Percentiles rank a stretch among this genome's conserved stretches.
phyloP scores from a whole-genome alignment of 2,329 filamentous ascomycete species.

The Colletotrichum higginsianum region DNA sequence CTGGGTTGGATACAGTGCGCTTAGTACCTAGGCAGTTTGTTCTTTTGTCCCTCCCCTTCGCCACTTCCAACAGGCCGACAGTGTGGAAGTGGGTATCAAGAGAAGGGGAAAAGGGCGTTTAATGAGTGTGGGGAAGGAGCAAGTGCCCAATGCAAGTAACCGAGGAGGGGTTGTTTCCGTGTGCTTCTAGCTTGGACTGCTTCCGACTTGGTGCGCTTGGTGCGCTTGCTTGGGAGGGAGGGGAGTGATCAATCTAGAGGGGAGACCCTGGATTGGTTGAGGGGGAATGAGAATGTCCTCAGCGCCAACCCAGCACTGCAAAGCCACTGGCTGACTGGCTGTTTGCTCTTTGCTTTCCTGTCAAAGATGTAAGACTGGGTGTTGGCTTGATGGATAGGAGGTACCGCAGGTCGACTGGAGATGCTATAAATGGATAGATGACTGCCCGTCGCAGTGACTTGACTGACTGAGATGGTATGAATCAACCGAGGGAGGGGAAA shows the following conservation, averaged over 20 bases:
- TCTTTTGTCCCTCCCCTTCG: neutral
- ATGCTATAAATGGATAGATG: neutral
- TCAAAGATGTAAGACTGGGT: neutral
- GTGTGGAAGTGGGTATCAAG: neutral
- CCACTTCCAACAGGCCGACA: slow-evolving; percentile 7
- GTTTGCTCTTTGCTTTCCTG: neutral
- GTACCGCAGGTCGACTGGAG: neutral
- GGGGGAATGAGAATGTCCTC: neutral
- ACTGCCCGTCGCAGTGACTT: no score
- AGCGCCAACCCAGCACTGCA: no score
- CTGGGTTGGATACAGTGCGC: slow-evolving; percentile 8
- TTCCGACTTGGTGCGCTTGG: neutral
- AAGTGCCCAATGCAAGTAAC: slow-evolving; percentile 31
- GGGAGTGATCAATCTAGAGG: no score
- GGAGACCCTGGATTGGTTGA: neutral
- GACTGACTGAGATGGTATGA: slow-evolving; percentile 3
- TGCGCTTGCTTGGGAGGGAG: neutral
- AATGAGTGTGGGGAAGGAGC: slow-evolving; percentile 43
- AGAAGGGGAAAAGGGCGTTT: slow-evolving; percentile 18
- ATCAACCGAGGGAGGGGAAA: slow-evolving; percentile 20
- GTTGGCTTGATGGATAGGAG: neutral
- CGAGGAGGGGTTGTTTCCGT: slow-evolving; percentile 37
- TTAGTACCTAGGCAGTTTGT: no score
- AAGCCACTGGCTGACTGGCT: neutral
- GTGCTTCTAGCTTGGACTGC: slow-evolving; percentile 32